Evolutionary conservation across 2,329 filamentous ascomycete species (phyloP), one percentile per base, ranked within the genome.

Genomic region (Didymella pomorum): DNA sequence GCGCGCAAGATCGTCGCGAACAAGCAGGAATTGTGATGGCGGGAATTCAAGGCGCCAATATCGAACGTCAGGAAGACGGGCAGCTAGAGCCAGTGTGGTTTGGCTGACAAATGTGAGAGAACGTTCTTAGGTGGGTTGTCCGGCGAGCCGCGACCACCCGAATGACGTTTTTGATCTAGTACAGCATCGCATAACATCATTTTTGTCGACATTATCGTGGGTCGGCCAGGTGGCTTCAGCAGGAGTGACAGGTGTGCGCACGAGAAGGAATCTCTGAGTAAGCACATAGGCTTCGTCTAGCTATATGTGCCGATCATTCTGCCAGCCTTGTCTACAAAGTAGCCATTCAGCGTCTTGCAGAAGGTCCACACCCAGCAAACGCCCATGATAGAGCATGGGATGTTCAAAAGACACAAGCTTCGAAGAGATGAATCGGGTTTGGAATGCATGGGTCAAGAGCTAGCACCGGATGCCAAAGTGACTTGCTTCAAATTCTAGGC

Each of bases 61-160:
- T 50, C 26, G 41, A 46, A 58, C 31, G 41, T 46, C 11, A 50
- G 45, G 31, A 41, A 54, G 25, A 23, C 41, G 26, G 45, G 41
- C 26, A 54, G 50, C 39, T 51, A 49, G 56, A 58, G 50, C 50
- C 25, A 39, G 39, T 28, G 45, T 26, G 7, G 20, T 39, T 26
- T 54, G 29, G 56, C 56, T 58, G 56, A 58, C 56, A 58, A 58
- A 58, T 54, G 51, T 46, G 18, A 35, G 31, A 31, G n/a, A 20
- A 46, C 41, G 41, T 26, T 26, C 21, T 43, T 26, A 11, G 23
- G 50, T 26, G 23, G 31, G 46, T 46, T 56, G 31, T n/a, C 29
- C 56, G 56, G 50, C 56, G 45, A 41, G 53, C 56, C 56, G 56
- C 56, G 50, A 54, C 48, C 50, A 21, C 25, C 54, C 56, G 45